A percentile compares a stretch with the other conserved stretches of the same genome.
phyloP scores from a whole-genome alignment of 2,329 filamentous ascomycete species.

The Pseudocercospora eumusae region DNA sequence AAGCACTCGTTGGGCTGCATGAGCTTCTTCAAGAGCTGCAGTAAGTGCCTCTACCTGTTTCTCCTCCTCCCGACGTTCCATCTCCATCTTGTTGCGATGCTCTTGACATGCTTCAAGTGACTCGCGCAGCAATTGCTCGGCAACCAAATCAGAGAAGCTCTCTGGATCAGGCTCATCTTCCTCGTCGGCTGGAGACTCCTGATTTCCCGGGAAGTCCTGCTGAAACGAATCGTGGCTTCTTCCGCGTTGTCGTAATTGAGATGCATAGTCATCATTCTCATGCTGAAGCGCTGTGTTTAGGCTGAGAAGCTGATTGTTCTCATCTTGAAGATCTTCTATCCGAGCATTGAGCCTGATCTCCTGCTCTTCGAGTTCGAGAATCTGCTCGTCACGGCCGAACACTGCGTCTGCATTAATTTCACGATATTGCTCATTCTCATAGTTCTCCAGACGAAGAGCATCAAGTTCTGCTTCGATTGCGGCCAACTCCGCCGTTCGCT shows the following conservation, averaged over 20 bases:
- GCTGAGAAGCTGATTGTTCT: background rate
- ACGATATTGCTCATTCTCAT: background rate
- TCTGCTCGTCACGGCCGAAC: background rate
- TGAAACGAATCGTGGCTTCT: background rate
- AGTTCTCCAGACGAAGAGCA: background rate
- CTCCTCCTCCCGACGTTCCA: background rate
- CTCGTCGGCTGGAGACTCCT: background rate
- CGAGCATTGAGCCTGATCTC: background rate
- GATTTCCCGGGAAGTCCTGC: background rate
- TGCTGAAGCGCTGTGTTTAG: background rate
- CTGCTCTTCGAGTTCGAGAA: background rate
- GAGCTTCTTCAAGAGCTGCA: background rate
- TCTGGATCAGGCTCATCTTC: background rate
- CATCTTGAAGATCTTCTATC: background rate
- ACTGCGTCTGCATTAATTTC: background rate
- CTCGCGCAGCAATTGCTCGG: background rate
- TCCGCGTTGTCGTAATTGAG: background rate
- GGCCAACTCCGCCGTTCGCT: background rate
- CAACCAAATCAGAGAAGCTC: background rate
- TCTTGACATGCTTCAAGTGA: background rate
- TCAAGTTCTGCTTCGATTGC: background rate
- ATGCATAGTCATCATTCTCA: background rate
- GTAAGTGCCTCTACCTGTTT: background rate
- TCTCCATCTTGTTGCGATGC: background rate
- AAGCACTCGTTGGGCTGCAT: background rate